A percentile compares a stretch with the other conserved stretches of the same genome.
These are phyloP conservation scores for Mucor saturninus DNA, from an alignment of 371 early-diverging fungal species.

Conservation along the genomic window DNA sequence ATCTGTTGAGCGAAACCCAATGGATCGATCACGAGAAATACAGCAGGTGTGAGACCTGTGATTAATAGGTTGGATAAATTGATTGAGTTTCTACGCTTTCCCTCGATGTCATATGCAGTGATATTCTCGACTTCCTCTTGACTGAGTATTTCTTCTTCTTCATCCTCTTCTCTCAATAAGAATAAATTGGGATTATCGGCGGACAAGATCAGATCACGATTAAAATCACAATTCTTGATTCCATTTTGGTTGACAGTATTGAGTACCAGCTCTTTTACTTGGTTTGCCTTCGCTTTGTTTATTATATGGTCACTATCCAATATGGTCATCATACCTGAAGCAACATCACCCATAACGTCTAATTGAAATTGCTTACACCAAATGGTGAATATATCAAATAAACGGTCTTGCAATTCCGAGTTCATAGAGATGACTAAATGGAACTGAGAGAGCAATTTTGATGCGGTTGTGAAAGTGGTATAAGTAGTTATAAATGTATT, in stretches of 20 bases:
- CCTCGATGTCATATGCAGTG: background rate
- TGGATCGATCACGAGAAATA: conserved; percentile 69
- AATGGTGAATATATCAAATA: conserved; percentile 34
- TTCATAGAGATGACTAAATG: conserved; percentile 32
- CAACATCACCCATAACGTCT: conserved; percentile 52
- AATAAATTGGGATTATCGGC: background rate
- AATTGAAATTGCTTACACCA: conserved; percentile 38
- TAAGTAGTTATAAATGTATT: conserved; percentile 66
- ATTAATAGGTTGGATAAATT: conserved; percentile 57
- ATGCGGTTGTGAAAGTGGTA: conserved; percentile 57
- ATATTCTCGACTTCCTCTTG: conserved; percentile 24
- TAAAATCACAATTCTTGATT: conserved; percentile 15
- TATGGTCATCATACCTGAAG: conserved; percentile 40
- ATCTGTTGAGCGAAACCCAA: conserved; percentile 73
- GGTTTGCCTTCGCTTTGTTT: conserved; percentile 4
- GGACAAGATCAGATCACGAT: background rate
- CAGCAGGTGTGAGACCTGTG: conserved; percentile 65
- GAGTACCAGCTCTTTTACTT: conserved; percentile 36
- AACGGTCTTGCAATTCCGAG: background rate
- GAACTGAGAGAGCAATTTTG: conserved; percentile 58
- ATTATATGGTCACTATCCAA: conserved; percentile 25
- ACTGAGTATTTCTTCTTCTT: background rate
- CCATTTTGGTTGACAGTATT: conserved; percentile 38
- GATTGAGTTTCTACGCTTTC: conserved; percentile 27
- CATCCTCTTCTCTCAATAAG: conserved; percentile 1